Base-by-base conservation (phyloP, 2,329 filamentous ascomycete species). In the Sporothrix brunneoviolacea region DNA sequence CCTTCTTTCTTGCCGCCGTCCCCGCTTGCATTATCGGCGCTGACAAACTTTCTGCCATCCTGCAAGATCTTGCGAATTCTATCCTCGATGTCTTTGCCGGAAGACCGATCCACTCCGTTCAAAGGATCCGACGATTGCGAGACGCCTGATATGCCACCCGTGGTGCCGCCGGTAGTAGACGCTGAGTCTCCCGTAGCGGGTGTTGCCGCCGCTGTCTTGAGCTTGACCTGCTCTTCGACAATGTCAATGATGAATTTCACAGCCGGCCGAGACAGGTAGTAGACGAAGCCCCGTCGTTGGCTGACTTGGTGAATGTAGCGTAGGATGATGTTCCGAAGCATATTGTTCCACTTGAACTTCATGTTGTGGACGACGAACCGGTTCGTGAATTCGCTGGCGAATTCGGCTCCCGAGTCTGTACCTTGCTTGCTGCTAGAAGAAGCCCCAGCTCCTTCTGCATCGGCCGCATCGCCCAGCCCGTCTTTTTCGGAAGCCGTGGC, bases 211-310 rank as follows among this genome's bases (percentile, higher is more conserved):
- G 5, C 59, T 52, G 66, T 62, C 62, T 86, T 86, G 18, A 82
- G 80, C 65, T 86, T 93, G 58, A 81, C 80, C 65, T 96, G 91
- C 64, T 98, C 93, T 50, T 97, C 91, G 3, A 98, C 88, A 58
- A 98, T 95, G 65, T 98, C 93, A 9, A 97, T 74, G 52, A 98
- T 97, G 64, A 98, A 98, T 62, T 97, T 98, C 62, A 98, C 88
- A 4, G 93, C 94, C 55, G 90, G 83, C 41, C 91, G 82, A 10
- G 94, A 97, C 70, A 97, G 85, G 68, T 98, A 98, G 70, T 98
- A 98, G 27, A 98, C 84, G 63, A 98, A 97, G 47, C 93, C 94
- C 58, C 93, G 83, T 46, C 93, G 81, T 68, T 98, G 94, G 64
- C 91, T 90, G 61, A 95, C 93, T 71, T 98, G 93, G 63, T 98